Conservation (phyloP, 129 eudicot genomes). For the Ambrosia trifida region DNA sequence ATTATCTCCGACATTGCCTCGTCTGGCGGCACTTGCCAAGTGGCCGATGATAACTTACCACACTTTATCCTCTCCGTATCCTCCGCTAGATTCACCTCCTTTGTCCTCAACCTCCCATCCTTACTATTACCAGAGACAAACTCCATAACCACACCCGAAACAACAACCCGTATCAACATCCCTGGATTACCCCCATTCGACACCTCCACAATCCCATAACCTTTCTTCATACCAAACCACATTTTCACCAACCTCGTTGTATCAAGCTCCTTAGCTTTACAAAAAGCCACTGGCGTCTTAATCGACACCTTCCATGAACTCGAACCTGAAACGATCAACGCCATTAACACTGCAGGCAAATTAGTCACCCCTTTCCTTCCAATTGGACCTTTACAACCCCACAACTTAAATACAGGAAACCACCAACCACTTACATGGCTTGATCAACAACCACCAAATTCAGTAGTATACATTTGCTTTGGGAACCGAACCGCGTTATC, state of each 20-base stretch:
- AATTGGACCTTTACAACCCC: conserved; percentile 46
- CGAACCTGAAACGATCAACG: conserved; percentile 42
- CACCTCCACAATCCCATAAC: conserved; percentile 42
- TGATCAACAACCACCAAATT: conserved; percentile 39
- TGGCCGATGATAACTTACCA: conserved; percentile 31
- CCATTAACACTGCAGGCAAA: conserved; percentile 32
- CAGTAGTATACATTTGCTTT: conserved; percentile 46
- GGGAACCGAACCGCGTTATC: conserved; percentile 46
- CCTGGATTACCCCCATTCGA: conserved; percentile 36
- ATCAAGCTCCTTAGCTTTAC: conserved; percentile 24
- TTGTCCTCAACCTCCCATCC: conserved; percentile 26
- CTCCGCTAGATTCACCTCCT: conserved; percentile 55
- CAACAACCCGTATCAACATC: conserved; percentile 7
- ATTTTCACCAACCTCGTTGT: conserved; percentile 30
- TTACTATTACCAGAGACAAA: not conserved
- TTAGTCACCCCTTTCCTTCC: conserved; percentile 41
- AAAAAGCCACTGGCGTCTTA: conserved; percentile 42
- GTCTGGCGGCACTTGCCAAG: conserved; percentile 22
- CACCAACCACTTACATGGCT: conserved; percentile 48
- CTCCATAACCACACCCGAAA: not conserved
- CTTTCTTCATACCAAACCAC: conserved; percentile 37
- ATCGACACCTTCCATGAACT: conserved; percentile 41
- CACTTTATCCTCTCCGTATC: conserved; percentile 33
- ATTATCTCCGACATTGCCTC: conserved; percentile 41
- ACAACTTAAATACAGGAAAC: conserved; percentile 24